Evolutionary conservation across 768 basidiomycete species (phyloP), one percentile per base, ranked within the genome.

Genomic region (Rhodotorula paludigena): DNA sequence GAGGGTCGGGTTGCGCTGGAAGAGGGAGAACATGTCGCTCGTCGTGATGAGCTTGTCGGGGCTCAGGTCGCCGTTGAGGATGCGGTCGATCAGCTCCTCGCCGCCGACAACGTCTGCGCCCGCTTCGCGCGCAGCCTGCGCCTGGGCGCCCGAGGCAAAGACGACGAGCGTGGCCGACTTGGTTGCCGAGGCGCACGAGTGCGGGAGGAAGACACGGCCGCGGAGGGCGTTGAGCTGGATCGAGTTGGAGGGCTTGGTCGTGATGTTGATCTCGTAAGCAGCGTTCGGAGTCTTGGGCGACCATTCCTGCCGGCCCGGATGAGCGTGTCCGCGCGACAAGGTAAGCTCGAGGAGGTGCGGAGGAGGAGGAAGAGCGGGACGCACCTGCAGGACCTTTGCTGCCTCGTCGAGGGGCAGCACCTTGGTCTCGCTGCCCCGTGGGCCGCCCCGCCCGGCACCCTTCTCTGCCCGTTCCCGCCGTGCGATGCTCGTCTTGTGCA

Each of bases 81-180:
- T 83, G 89, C 92, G 66, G 36, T 58, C 67, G 42, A 71, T 60
- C 45, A 99, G 81, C 74, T 98, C 96, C 51, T 84, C 82, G 36
- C 92, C 94, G 53, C 96, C 96, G 23, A 97, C 90, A 67, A 88
- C 84, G 66, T 91, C 85, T 2, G 93, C 96, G 11, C 96, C 96
- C 8, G 90, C 90, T 49, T 82, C 84, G 78, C 83, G 86, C 0
- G 96, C 96, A 35, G 89, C 86, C 28, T 90, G 89, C 25, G 88
- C 90, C 57, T 84, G 82, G 63, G 85, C 82, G 10, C 90, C 90
- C 73, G 92, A 89, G 7, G 92, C 92, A 74, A 98, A 97, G 38
- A 94, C 92, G n/a, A 96, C 83, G 60, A 98, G 86, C 62, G 84
- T 86, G 36, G 53, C 53, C 20, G 33, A 47, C 49, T 69, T 69